These are phyloP conservation scores for Aureobasidium uvarum DNA, from an alignment of 2,329 filamentous ascomycete genomes.

Conservation along the genomic window DNA sequence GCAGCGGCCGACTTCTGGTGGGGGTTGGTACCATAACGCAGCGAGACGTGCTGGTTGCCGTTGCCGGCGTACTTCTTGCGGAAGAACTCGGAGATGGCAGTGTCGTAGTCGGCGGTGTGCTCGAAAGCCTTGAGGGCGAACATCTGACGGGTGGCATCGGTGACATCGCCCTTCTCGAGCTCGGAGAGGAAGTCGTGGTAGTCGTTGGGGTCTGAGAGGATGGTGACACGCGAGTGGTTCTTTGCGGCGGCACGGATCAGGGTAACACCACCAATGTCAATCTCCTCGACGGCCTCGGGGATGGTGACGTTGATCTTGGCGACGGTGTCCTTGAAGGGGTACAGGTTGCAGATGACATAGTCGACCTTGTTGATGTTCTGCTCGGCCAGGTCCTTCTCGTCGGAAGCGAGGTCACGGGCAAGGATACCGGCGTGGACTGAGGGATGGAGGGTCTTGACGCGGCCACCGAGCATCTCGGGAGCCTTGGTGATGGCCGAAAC, in stretches of 20 bases:
- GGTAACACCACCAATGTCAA: constrained; percentile 97
- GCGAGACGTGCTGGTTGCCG: constrained; percentile 75
- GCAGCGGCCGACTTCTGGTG: constrained; percentile 97
- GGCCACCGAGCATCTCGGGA: constrained; percentile 91
- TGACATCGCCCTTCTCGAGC: constrained; percentile 80
- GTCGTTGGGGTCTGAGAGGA: constrained; percentile 89
- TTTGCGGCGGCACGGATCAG: constrained; percentile 95
- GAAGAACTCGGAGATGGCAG: constrained; percentile 94
- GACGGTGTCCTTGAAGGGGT: constrained; percentile 98
- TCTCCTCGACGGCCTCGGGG: constrained; percentile 95
- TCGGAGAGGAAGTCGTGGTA: constrained; percentile 93
- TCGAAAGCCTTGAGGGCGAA: constrained; percentile 98
- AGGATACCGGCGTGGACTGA: constrained; percentile 76
- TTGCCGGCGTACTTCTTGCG: constrained; percentile 91
- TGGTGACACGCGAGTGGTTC: constrained; percentile 94
- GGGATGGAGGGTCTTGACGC: constrained; percentile 94
- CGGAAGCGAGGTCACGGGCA: constrained; percentile 87
- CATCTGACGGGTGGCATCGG: constrained; percentile 76
- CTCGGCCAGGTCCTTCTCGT: constrained; percentile 94
- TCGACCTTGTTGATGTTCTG: constrained; percentile 95
- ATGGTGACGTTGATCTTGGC: constrained; percentile 97
- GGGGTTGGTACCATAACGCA: constrained; percentile 95
- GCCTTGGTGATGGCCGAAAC: constrained; percentile 93
- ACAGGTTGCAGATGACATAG: constrained; percentile 95
- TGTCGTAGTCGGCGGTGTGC: constrained; percentile 96